Conservation (phyloP, 345 rosid genomes). For the Streptanthus diversifolius region DNA sequence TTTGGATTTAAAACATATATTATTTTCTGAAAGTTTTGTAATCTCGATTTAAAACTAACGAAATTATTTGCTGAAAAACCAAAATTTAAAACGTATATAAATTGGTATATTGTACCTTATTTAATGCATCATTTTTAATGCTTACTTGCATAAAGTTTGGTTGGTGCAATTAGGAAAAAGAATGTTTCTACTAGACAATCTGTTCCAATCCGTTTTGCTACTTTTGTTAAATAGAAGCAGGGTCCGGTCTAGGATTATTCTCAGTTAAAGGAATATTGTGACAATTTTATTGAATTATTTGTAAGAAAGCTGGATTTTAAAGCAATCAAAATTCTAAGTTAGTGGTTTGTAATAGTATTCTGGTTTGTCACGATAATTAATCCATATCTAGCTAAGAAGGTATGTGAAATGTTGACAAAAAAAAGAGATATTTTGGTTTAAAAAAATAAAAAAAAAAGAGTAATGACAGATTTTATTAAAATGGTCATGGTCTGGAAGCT, state of each 20-base stretch:
- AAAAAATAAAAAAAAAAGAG: no score
- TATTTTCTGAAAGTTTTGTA: no score
- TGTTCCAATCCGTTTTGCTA: neutral
- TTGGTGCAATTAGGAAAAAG: neutral
- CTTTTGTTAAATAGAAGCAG: neutral
- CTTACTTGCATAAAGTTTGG: neutral
- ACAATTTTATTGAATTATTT: neutral
- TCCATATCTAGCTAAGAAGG: neutral
- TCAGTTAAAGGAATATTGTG: neutral
- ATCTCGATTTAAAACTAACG: no score
- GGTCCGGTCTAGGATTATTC: neutral
- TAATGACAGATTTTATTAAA: neutral
- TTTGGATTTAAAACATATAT: no score
- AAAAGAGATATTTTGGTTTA: no score
- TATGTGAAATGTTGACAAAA: neutral
- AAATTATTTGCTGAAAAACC: no score
- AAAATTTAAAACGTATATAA: neutral
- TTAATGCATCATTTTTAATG: neutral
- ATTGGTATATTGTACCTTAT: neutral
- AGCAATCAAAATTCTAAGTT: neutral
- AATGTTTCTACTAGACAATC: neutral
- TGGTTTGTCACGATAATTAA: neutral
- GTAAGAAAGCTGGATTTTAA: neutral
- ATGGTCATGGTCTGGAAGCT: constrained; percentile 18
- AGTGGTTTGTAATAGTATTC: neutral